A percentile compares a stretch with the other conserved stretches of the same genome.
Evolutionary conservation across 345 rosid species (phyloP).

Genomic region (Fremontodendron californicum): DNA sequence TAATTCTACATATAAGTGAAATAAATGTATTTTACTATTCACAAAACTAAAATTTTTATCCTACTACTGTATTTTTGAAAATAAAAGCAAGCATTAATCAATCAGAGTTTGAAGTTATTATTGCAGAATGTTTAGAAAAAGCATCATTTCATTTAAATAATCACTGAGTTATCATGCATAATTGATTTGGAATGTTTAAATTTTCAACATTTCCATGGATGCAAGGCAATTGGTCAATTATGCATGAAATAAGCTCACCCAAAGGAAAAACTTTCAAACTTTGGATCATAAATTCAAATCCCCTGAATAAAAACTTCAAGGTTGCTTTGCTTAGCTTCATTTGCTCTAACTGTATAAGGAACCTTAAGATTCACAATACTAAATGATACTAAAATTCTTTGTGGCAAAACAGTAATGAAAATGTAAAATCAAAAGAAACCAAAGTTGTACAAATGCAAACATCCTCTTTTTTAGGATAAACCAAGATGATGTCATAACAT

Average conservation of each 20-base stretch:
- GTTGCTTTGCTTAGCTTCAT: background rate
- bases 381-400: background rate
- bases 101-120: no score
- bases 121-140: no score
- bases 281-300: background rate
- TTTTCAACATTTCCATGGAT: no score
- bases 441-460: background rate
- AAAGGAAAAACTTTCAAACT: background rate
- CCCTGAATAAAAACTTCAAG: background rate
- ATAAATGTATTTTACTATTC: no score
- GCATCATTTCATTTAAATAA: no score
- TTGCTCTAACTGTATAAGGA: background rate
- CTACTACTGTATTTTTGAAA: no score
- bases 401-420: background rate
- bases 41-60: no score
- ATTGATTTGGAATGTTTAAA: no score
- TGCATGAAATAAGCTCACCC: background rate
- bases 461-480: background rate
- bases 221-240: no score
- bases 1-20: no score
- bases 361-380: background rate
- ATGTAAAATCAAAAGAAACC: background rate
- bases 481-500: background rate
- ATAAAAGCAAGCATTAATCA: no score
- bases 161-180: no score